Conservation (phyloP, 139 green algal genomes). For the Chlamydomonas incerta region DNA sequence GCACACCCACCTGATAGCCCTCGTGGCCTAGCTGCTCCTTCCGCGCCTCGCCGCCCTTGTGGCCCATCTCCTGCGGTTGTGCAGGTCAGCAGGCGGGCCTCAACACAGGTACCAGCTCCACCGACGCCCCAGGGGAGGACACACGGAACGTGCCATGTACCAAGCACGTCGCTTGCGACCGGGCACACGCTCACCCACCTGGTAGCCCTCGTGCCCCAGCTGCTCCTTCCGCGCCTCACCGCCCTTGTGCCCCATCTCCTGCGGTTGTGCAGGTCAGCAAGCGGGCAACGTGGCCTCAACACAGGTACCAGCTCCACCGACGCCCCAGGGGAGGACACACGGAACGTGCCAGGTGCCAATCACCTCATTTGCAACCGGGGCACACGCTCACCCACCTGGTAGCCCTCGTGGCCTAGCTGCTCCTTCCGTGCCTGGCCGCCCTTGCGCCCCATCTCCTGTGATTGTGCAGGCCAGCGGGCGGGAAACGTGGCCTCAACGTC, state of each 20-base stretch:
- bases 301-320: no score
- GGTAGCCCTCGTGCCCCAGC: constrained; percentile 9
- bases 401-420: constrained; percentile 30
- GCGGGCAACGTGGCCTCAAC: not conserved
- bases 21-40: constrained; percentile 27
- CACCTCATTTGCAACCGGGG: no score
- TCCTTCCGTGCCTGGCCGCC: constrained; percentile 30
- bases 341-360: no score
- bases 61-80: constrained; percentile 22
- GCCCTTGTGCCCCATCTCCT: constrained; percentile 41
- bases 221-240: constrained; percentile 30
- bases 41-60: constrained; percentile 25
- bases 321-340: no score
- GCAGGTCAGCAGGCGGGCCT: not conserved
- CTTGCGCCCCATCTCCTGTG: constrained; percentile 30
- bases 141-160: not conserved
- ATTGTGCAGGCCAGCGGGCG: not conserved
- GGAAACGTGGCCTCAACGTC: no score
- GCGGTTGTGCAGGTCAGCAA: not conserved
- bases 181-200: not conserved
- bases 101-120: not conserved
- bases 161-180: no score
- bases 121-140: no score
- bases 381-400: constrained; percentile 13
- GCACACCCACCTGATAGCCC: constrained; percentile 2